Base-by-base conservation (phyloP, 495 filamentous ascomycete species). In the Lindgomyces ingoldianus region DNA sequence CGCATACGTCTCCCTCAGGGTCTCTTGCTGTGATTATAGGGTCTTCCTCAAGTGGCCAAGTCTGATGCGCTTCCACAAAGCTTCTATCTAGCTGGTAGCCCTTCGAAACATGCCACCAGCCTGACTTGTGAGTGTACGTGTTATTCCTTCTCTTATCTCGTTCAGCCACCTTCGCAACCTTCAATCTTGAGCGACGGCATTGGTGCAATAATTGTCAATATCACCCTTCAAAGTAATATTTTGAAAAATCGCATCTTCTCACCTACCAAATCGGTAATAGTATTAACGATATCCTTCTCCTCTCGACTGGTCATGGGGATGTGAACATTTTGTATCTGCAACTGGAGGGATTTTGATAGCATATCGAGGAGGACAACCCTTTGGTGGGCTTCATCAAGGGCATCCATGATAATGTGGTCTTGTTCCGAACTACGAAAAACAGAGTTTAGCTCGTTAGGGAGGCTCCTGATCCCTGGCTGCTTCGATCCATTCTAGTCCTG, bases 51-150 rank as follows among this genome's bases (percentile, higher is more conserved):
- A 39, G 6, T 39, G 33, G 33, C 33, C 14, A 6, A 14, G 33
- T 14, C 14, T 39, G 33, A 39, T 39, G 25, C 50, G 33, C n/a
- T 53, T 53, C 27, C 30, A 18, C 14, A 53, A n/a, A 16, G 22
- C 50, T 16, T 62, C 60, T 16, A 64, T 22, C 19, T 64, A 52
- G 21, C 19, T 27, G 1, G 51, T 33, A 4, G 29, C 52, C 27
- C n/a, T 27, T 12, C 60, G 41, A 24, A 64, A 64, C 60, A 64
- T 64, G n/a, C 36, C 27, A 1, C 44, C 60, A 24, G 52, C 51
- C 18, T 50, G 48, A 2, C 1, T 8, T n/a, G n/a, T 57, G 29
- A 64, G 21, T 9, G 41, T 41, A 6, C 25, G 10, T 10, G 29
- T 51, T 21, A 57, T 57, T 24, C 42, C 41, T 18, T 39, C 27